Base-by-base conservation (phyloP, 768 basidiomycete species). In the Kwoniella europaea region DNA sequence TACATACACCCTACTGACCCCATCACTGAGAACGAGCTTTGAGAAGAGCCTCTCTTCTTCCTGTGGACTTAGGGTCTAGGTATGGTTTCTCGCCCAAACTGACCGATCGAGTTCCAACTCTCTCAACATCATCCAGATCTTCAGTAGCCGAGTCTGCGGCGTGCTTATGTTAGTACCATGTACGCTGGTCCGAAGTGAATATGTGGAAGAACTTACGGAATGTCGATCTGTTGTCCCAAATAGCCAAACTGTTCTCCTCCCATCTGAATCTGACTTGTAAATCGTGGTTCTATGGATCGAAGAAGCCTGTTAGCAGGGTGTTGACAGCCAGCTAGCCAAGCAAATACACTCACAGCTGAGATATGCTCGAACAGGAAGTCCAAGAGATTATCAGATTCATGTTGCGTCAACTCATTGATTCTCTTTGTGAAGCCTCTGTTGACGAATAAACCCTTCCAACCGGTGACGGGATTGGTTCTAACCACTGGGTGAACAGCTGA, bases 161-260 rank as follows among this genome's bases (percentile, higher is more conserved):
- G 27, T 54, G 35, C 35, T 35, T 35, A 9, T 5, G 35, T 35
- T 1, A 35, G 35, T 35, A 6, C 35, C 35, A 6, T 35, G 35
- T 35, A 35, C 1, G 35, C 35, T 35, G 35, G 35, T 35, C 35
- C 35, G 6, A 35, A 35, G 35, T 35, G 35, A 35, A 35, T 35
- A 35, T 35, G 35, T 35, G 0, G 1, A 1, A 35, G 35, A 35
- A 50, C 46, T 64, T 43, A 64, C 63, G 78, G 68, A 74, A 86
- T 0, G 87, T 87, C 18, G 85, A 83, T 54, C 88, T 80, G 76
- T 90, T 90, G 67, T 89, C 88, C 89, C 88, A 90, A 74, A 90
- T 88, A 0, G 89, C 89, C 27, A 89, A 76, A 65, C 87, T 87
- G 73, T 88, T 86, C 52, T 76, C 50, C 22, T 67, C 71, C 76